Evolutionary conservation across 352 stramenopile species (phyloP).

Genomic region (Phytopythium delawarense): DNA sequence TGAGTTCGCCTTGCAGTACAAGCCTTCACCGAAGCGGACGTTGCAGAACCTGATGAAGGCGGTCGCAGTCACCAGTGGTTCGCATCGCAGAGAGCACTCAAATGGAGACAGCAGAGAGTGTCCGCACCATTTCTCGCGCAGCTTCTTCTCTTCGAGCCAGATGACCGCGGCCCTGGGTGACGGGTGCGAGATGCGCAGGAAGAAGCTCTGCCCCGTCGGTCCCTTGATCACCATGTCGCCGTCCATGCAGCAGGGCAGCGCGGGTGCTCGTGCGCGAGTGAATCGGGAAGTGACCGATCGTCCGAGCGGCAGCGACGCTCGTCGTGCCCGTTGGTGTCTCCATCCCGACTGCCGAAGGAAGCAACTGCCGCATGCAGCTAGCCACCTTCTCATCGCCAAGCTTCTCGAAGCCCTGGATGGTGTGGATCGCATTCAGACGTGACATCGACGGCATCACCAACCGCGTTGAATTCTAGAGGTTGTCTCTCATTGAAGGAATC

Average conservation of each 20-base stretch:
- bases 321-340: neutral
- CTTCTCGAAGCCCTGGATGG: neutral
- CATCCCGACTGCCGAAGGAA: neutral
- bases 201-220: conserved; percentile 5
- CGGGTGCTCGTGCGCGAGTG: neutral
- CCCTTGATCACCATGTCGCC: conserved; percentile 6
- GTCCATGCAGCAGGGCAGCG: neutral
- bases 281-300: neutral
- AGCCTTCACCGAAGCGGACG: conserved; percentile 2
- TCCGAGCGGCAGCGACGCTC: neutral
- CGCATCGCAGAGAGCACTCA: neutral
- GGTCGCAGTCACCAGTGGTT: neutral
- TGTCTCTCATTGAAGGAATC: neutral
- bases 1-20: neutral
- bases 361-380: neutral
- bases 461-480: neutral
- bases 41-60: conserved; percentile 6
- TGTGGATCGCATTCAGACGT: neutral
- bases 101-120: too few species aligned
- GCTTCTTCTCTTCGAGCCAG: conserved; percentile 6
- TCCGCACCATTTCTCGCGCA: conserved; percentile 5
- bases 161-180: conserved; percentile 1
- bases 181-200: conserved; percentile 5
- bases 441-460: neutral
- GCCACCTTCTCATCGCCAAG: neutral